Base-by-base conservation (phyloP, 2,329 filamentous ascomycete species). In the Diplodia mutila region DNA sequence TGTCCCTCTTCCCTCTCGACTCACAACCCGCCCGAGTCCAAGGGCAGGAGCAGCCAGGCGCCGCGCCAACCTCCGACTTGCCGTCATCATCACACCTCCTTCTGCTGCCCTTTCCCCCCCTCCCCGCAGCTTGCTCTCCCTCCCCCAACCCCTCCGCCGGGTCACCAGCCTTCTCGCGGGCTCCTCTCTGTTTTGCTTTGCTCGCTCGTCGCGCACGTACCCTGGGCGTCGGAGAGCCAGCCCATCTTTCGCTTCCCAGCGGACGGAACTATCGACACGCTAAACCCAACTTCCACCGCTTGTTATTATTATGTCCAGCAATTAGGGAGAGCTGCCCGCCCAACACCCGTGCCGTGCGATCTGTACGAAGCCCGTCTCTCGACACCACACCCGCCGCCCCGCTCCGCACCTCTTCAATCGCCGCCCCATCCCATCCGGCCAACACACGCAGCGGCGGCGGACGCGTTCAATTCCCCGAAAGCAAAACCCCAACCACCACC, bases 61-160 rank as follows among this genome's bases (percentile, higher is more conserved):
- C 16, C 23, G 37, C 59, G 42, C 59, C 59, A 51, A 63, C 59
- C 46, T 63, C 57, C 57, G n/a, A 37, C 53, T 16, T 54, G 27
- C 29, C 46, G 46, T 32, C 42, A 25, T 49, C 52, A 66, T 46
- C 39, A 59, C 16, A 9, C 42, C 53, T 51, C 14, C 42, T n/a
- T n/a, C n/a, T 12, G 49, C 49, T 32, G 29, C 29, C 29, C 9
- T 32, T 23, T 16, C 59, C 16, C 34, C 29, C 37, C 18, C 51
- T 34, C 34, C 18, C 55, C 23, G 39, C 23, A 32, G 57, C 37
- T n/a, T 32, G 34, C 23, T 37, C 42, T 18, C 29, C 42, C 23
- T 11, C 52, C 48, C 8, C 42, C 42, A 46, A 21, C 42, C 18
- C 42, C 42, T 18, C 2, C 1, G 39, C 29, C 11, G 42, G 42